A percentile compares a stretch with the other conserved stretches of the same genome.
These are phyloP conservation scores for Penicillium sp. DNA, from an alignment of 2,329 filamentous ascomycete genomes.

Conservation along the genomic window DNA sequence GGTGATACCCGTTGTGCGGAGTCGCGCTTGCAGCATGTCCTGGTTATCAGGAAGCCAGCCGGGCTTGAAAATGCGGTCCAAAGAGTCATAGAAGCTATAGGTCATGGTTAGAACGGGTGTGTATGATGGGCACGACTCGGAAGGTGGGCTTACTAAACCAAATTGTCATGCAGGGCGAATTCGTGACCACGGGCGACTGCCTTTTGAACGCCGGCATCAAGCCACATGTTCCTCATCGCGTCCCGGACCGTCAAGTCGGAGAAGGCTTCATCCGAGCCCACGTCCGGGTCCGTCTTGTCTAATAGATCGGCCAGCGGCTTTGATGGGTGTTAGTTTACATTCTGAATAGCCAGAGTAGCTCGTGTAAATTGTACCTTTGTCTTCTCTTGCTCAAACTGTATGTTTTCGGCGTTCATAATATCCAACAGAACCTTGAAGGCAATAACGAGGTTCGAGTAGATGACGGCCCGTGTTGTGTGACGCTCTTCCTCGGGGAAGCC, in stretches of 20 bases:
- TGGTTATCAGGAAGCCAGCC: constrained; percentile 89
- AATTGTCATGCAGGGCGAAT: constrained; percentile 92
- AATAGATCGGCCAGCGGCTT: constrained; percentile 77
- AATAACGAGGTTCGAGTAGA: constrained; percentile 91
- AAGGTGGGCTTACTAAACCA: constrained; percentile 70
- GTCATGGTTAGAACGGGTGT: constrained; percentile 13
- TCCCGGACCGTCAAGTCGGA: constrained; percentile 61
- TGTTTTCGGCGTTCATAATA: constrained; percentile 82
- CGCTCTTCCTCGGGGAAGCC: constrained; percentile 88
- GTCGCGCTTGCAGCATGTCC: constrained; percentile 83
- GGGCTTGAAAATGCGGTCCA: constrained; percentile 71
- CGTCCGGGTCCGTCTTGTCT: constrained; percentile 70
- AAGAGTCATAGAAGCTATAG: constrained; percentile 74
- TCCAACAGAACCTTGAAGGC: constrained; percentile 88
- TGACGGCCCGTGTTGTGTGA: constrained; percentile 89
- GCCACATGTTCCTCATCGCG: constrained; percentile 82
- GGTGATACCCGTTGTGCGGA: constrained; percentile 92
- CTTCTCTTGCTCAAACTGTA: constrained; percentile 70
- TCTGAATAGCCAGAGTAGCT: neutral
- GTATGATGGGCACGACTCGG: neutral
- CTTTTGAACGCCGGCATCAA: constrained; percentile 75
- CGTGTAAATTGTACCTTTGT: constrained; percentile 65
- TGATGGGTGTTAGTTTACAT: constrained; percentile 14
- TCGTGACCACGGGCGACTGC: constrained; percentile 95
- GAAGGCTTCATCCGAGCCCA: constrained; percentile 77